These are phyloP conservation scores for Dendrothele bispora DNA, from an alignment of 768 basidiomycete genomes.

Conservation along the genomic window DNA sequence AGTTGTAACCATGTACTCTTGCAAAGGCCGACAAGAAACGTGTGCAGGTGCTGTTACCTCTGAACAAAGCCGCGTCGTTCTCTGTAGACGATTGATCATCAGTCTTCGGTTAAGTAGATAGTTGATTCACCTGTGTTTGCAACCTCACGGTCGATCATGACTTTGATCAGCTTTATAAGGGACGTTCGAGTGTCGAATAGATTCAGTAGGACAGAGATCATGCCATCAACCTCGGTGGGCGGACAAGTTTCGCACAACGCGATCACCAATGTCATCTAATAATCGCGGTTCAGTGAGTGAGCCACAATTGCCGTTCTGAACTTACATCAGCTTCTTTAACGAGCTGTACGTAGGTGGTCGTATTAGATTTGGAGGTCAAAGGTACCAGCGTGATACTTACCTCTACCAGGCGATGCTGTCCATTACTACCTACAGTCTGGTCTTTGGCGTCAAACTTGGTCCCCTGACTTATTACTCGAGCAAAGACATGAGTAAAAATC, in stretches of 20 bases:
- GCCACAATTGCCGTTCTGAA: background rate
- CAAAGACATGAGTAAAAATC: constrained; percentile 85
- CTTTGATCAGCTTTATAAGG: constrained; percentile 73
- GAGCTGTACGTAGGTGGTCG: constrained; percentile 41
- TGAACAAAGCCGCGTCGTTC: constrained; percentile 79
- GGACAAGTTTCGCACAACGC: constrained; percentile 90
- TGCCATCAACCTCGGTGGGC: constrained; percentile 73
- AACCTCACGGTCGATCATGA: constrained; percentile 86
- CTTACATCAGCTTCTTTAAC: constrained; percentile 75
- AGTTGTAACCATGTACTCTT: constrained; percentile 88
- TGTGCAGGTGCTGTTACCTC: constrained; percentile 87
- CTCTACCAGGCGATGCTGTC: constrained; percentile 57
- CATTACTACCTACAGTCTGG: constrained; percentile 43
- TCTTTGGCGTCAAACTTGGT: constrained; percentile 72
- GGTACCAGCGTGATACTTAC: constrained; percentile 34
- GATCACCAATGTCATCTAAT: constrained; percentile 73
- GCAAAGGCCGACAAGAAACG: constrained; percentile 85
- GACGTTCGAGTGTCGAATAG: constrained; percentile 78
- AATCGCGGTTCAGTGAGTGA: too few species aligned
- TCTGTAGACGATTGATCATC: constrained; percentile 38
- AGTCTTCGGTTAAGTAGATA: background rate
- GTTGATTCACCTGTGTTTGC: constrained; percentile 59
- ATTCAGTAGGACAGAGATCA: constrained; percentile 83
- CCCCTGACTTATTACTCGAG: constrained; percentile 76
- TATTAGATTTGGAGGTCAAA: constrained; percentile 9